These are phyloP conservation scores for Sclerotinia nivalis DNA, from an alignment of 2,329 filamentous ascomycete species.

Conservation along the genomic window DNA sequence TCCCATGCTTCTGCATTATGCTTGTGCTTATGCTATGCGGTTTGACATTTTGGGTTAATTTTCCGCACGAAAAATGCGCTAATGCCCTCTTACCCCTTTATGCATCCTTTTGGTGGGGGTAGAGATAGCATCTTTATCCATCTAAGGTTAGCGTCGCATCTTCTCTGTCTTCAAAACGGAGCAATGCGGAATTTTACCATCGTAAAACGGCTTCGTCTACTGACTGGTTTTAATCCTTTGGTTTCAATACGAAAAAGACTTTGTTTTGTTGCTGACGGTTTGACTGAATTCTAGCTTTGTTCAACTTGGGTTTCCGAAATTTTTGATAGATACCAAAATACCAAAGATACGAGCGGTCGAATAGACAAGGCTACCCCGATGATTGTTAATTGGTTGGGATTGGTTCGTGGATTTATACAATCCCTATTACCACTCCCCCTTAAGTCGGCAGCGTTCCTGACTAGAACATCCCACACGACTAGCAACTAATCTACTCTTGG, in stretches of 20 bases:
- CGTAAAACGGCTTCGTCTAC: slow-evolving; percentile 2
- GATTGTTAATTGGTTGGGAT: not conserved
- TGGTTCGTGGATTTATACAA: not conserved
- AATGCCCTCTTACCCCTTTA: slow-evolving; percentile 22
- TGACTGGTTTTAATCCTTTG: slow-evolving; percentile 9
- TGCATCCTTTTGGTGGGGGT: slow-evolving; percentile 21
- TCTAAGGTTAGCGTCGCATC: slow-evolving; percentile 12
- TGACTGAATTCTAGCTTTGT: not conserved
- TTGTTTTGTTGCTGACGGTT: slow-evolving; percentile 1
- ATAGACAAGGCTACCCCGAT: slow-evolving; percentile 5
- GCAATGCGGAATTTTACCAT: slow-evolving; percentile 4
- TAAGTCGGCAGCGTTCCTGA: slow-evolving; percentile 16
- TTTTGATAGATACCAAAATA: not conserved
- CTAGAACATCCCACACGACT: not conserved
- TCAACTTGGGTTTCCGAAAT: not conserved
- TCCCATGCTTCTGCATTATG: slow-evolving; percentile 16
- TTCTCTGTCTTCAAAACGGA: slow-evolving; percentile 11
- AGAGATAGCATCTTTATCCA: not conserved
- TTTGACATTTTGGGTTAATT: slow-evolving; percentile 19
- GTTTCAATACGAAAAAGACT: slow-evolving; percentile 11
- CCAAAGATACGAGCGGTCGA: slow-evolving; percentile 18
- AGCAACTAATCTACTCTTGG: not conserved
- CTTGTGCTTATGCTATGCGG: slow-evolving; percentile 12
- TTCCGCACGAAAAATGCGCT: slow-evolving; percentile 14
- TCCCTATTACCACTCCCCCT: slow-evolving; percentile 14